phyloP scores from a whole-genome alignment of 805 yeast species.

The Pichia gijzeniarum region DNA sequence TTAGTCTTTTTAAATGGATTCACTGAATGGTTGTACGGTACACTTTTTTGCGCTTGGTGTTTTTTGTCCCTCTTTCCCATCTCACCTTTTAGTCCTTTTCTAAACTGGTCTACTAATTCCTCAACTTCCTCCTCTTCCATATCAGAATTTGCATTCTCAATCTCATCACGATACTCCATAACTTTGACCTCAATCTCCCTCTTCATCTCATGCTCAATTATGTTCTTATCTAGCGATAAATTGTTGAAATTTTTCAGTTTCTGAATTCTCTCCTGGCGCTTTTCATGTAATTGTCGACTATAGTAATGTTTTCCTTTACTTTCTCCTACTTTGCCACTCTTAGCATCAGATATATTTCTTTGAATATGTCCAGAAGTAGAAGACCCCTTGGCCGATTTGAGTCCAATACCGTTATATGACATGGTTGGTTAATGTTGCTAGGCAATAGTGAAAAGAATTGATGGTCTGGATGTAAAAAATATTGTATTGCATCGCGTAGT shows the following conservation, averaged over 20 bases:
- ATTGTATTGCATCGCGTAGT: too few species aligned
- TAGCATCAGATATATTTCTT: conserved; percentile 32
- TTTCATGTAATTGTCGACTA: conserved; percentile 28
- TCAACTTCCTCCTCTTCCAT: conserved; percentile 34
- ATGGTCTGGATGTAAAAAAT: too few species aligned
- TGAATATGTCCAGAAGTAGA: conserved; percentile 61
- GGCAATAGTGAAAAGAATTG: too few species aligned
- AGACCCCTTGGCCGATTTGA: conserved; percentile 51
- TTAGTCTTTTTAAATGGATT: conserved; percentile 15
- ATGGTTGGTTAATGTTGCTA: conserved; percentile 20
- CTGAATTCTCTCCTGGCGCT: conserved; percentile 12
- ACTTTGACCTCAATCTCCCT: conserved; percentile 41
- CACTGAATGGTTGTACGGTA: conserved; percentile 14
- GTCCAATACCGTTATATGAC: conserved; percentile 56
- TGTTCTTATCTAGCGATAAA: conserved; percentile 21
- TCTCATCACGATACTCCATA: conserved; percentile 42
- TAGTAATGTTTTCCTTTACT: conserved; percentile 33
- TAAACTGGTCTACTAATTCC: conserved; percentile 23
- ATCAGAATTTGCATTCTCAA: conserved; percentile 40
- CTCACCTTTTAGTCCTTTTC: conserved; percentile 12
- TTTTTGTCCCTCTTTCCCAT: background rate
- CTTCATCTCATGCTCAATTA: conserved; percentile 32
- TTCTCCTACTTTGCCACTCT: conserved; percentile 20
- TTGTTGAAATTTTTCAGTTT: conserved; percentile 7
- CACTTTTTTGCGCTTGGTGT: background rate